Evolutionary conservation across 2,329 filamentous ascomycete species (phyloP).

Genomic region (Aspergillus texensis): DNA sequence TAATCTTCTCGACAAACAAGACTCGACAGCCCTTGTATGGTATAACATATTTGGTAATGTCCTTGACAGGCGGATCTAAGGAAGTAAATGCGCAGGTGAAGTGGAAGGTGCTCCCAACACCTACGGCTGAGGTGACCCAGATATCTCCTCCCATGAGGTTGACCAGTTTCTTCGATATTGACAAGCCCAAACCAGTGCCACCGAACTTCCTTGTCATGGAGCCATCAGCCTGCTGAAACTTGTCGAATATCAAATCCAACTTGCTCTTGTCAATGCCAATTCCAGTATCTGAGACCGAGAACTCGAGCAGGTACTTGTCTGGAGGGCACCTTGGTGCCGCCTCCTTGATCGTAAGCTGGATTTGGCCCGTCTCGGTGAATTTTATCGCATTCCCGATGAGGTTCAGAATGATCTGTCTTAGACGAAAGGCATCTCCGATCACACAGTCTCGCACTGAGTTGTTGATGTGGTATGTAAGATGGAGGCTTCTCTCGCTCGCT

Average conservation of each 20-base stretch:
- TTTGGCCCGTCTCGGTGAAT: slow-evolving; percentile 95
- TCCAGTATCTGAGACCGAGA: slow-evolving; percentile 94
- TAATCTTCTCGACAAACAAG: slow-evolving; percentile 77
- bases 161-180: slow-evolving; percentile 91
- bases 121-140: slow-evolving; percentile 92
- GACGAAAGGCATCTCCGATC: slow-evolving; percentile 91
- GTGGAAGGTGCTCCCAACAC: slow-evolving; percentile 90
- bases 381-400: slow-evolving; percentile 98
- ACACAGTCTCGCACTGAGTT: slow-evolving; percentile 93
- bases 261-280: slow-evolving; percentile 97
- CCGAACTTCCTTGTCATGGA: slow-evolving; percentile 96
- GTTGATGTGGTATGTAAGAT: slow-evolving; percentile 90
- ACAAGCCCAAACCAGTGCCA: slow-evolving; percentile 88
- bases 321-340: slow-evolving; percentile 67
- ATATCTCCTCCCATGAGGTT: slow-evolving; percentile 96
- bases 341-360: slow-evolving; percentile 86
- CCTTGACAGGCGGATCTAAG: slow-evolving; percentile 74
- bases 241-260: slow-evolving; percentile 96
- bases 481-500: slow-evolving; percentile 92
- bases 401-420: slow-evolving; percentile 95
- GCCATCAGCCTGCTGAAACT: slow-evolving; percentile 96
- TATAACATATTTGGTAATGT: slow-evolving; percentile 74
- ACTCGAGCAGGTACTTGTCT: slow-evolving; percentile 90
- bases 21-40: slow-evolving; percentile 94
- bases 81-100: slow-evolving; percentile 92